Base-by-base conservation (phyloP, 1,284 basidiomycete genomes). In the Cutaneotrichosporon curvatum region DNA sequence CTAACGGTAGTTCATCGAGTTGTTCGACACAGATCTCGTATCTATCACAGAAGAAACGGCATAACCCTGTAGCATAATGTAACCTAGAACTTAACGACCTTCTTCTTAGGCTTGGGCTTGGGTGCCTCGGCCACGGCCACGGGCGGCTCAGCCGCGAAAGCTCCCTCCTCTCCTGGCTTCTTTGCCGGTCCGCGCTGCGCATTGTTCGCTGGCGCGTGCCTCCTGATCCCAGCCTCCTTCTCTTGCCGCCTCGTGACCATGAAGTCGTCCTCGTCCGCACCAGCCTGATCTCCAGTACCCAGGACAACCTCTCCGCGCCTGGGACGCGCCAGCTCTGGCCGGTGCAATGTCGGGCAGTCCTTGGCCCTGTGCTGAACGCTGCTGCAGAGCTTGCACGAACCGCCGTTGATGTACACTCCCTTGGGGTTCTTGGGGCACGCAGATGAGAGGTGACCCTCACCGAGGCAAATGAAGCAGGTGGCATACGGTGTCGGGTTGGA, bases 231-330 rank as follows among this genome's bases (percentile, higher is more conserved):
- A 7, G 25, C 25, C 25, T 28, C 30, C 37, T 32, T 20, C 37
- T 40, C 35, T 19, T 45, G 52, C 32, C 46, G 82, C 62, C 87
- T 28, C 77, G 32, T 37, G 6, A 76, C 76, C 68, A 91, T 89
- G 72, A 92, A 94, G 63, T 94, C 89, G 63, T 94, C 90, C 70
- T 95, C 90, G 63, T 94, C 90, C 1, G 89, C 83, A 11, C 88
- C 87, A 0, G 78, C 80, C 2, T 56, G 57, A 4, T 25, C 42
- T 1, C 66, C 65, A 5, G 51, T 54, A 1, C 65, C 63, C 14
- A 51, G 23, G 3, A 44, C 33, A 7, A 48, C 31, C 11, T 31
- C 22, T 9, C 20, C 36, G 9, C 6, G 20, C 36, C 16, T 9
- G 4, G 31, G 25, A 4, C 21, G 25, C 10, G 20, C 42, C 11